Evolutionary conservation across 2,329 filamentous ascomycete species (phyloP), one percentile per base, ranked within the genome.

Genomic region (Monilinia polystroma): DNA sequence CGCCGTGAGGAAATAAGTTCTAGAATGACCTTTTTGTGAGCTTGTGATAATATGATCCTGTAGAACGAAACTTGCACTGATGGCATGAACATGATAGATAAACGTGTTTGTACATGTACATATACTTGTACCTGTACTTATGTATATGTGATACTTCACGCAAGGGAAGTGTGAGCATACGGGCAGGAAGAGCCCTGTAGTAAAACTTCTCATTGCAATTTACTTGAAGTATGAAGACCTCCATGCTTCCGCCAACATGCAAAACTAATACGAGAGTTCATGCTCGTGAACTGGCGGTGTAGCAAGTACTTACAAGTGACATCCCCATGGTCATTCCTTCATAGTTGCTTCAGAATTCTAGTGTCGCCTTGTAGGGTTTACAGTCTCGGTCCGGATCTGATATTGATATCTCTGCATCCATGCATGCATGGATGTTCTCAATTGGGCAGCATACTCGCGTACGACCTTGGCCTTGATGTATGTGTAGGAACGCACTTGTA

Each of bases 311-410:
- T 62, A 7, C 58, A 41, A 62, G 58, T 62, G 58, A 62, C 58
- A 62, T 62, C 18, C n/a, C 45, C 49, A 51, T 26, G 26, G 32
- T 38, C 32, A 38, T 41, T 51, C 58, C 10, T 52, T 29, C n/a
- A 49, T 29, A 47, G 56, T 52, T 38, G 29, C 8, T 62, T 41
- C 38, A 45, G 20, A 12, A 52, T 51, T 26, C 58, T 62, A 62
- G 45, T 62, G 58, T 62, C 16, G 58, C 58, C 58, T 51, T 52
- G 47, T 51, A 62, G 58, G 32, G 32, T 62, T 10, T 51, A 35
- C 51, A 49, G 45, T 65, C 54, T 65, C 63, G 32, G 55, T 59
- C 41, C 43, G 38, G 45, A 65, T 65, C 63, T 65, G 63, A 65
- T 65, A 58, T 59, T 65, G 29, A 59, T 59, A 52, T 51, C 32